These are phyloP conservation scores for Lagerstroemia speciosa DNA, from an alignment of 345 rosid genomes.

Conservation along the genomic window DNA sequence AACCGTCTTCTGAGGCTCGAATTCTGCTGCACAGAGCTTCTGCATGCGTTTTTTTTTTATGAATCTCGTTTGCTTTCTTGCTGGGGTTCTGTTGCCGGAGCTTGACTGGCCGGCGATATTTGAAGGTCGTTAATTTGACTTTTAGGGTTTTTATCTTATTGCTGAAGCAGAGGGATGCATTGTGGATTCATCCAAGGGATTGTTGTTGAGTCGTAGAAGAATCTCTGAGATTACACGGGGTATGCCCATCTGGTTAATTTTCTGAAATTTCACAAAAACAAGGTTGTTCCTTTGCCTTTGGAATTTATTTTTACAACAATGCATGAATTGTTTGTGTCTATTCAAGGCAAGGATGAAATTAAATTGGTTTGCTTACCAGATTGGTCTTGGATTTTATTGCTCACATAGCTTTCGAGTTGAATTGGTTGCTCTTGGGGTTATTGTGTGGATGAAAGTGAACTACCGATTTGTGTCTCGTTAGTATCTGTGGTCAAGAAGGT, in stretches of 20 bases:
- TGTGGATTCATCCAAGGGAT: constrained; percentile 21
- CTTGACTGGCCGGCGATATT: constrained; percentile 7
- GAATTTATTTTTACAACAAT: not conserved
- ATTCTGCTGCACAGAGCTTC: constrained; percentile 11
- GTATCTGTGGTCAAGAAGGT: not conserved
- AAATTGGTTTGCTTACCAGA: not conserved
- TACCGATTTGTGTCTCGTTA: not conserved
- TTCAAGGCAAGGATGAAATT: not conserved
- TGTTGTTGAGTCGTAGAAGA: constrained; percentile 18
- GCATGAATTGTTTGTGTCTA: not conserved
- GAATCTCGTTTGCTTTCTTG: constrained; percentile 11
- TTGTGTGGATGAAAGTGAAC: not conserved
- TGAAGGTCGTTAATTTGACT: not conserved
- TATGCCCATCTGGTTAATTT: constrained; percentile 20
- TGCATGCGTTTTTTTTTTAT: constrained; percentile 1
- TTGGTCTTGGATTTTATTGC: not conserved
- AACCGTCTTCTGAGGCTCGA: constrained; percentile 7
- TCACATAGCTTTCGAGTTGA: not conserved
- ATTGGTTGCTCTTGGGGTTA: constrained; percentile 4
- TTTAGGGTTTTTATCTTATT: constrained; percentile 10
- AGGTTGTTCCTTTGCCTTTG: constrained; percentile 2
- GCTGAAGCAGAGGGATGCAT: constrained; percentile 33
- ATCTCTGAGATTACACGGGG: constrained; percentile 18
- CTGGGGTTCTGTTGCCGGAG: constrained; percentile 5
- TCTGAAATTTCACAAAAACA: constrained; percentile 5